Evolutionary conservation across 202 grass and related monocot genomes (phyloP), one percentile per base, ranked within the genome.

Genomic region (Brachypodium distachyon): DNA sequence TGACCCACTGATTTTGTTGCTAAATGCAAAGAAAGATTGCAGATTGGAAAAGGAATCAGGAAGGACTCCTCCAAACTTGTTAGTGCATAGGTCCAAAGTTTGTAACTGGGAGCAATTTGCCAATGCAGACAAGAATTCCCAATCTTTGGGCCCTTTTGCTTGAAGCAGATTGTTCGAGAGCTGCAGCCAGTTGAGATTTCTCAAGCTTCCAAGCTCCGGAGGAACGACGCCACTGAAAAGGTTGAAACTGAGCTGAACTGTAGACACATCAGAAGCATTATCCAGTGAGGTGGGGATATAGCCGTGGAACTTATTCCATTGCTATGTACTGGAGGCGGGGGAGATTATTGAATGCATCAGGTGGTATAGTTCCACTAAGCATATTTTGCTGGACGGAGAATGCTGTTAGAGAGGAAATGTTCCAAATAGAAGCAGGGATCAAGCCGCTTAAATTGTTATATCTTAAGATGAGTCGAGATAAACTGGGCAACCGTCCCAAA

Each of bases 381-480:
- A 3, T 4, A 50, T 81, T 86, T 47, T 48, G 22, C 0, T 21
- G 51, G 37, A 52, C 41, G 17, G 60, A 12, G 1, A 75, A 18
- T 0, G 3, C 0, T 0, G 1, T 36, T 4, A 88, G 11, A 58
- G 72, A 44, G 6, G 80, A 83, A 13, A 84, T 63, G 22, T 87
- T 87, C 32, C 81, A 83, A 47, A 88, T 19, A n/a, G 80, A 56
- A 52, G 12, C 5, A 9, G 80, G 74, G 61, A 87, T 77, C 22
- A 14, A 9, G 4, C 72, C 78, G 26, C 13, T 49, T 16, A 87
- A 11, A 16, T 70, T 61, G 26, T 88, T 88, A 16, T 8, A 4
- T 2, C 41, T 14, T 13, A 83, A 25, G 67, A 0, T 12, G 9
- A 84, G 61, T 5, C 2, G 26, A 10, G 17, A 8, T 9, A 74